These are phyloP conservation scores for Fennellomyces sp. DNA, from an alignment of 371 early-diverging fungal genomes.

Conservation along the genomic window DNA sequence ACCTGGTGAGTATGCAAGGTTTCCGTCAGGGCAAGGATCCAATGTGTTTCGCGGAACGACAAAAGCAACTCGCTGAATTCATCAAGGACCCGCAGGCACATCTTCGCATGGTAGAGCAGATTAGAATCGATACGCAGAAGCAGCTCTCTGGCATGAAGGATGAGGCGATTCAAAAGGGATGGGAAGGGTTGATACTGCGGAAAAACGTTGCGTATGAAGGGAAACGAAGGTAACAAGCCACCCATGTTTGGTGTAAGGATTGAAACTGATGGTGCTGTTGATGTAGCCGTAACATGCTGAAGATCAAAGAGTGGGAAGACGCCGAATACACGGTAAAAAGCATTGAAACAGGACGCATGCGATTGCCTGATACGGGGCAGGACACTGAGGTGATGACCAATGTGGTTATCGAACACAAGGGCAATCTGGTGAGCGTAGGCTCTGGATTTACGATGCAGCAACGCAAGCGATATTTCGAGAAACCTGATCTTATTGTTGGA, in stretches of 20 bases:
- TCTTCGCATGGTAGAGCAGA: slow-evolving; percentile 41
- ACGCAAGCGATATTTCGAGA: slow-evolving; percentile 42
- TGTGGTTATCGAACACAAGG: slow-evolving; percentile 54
- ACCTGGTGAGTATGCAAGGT: slow-evolving; percentile 38
- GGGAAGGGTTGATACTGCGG: slow-evolving; percentile 67
- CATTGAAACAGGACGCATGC: slow-evolving; percentile 52
- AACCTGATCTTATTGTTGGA: slow-evolving; percentile 52
- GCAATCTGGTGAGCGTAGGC: slow-evolving; percentile 56
- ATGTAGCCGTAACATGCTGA: slow-evolving; percentile 51
- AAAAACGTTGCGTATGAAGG: slow-evolving; percentile 56
- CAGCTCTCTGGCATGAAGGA: slow-evolving; percentile 35
- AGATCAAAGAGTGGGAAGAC: slow-evolving; percentile 63
- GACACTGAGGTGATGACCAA: slow-evolving; percentile 44
- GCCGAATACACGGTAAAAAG: slow-evolving; percentile 57
- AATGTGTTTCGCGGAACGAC: slow-evolving; percentile 33
- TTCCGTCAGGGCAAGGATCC: slow-evolving; percentile 32
- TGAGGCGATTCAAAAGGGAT: slow-evolving; percentile 35
- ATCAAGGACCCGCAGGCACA: slow-evolving; percentile 12
- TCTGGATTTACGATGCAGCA: slow-evolving; percentile 56
- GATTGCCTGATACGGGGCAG: slow-evolving; percentile 50
- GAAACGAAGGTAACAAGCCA: slow-evolving; percentile 49
- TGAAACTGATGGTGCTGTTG: neutral
- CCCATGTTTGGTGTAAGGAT: neutral
- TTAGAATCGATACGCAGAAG: slow-evolving; percentile 18
- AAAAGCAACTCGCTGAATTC: slow-evolving; percentile 23